A percentile compares a stretch with the other conserved stretches of the same genome.
phyloP scores from a whole-genome alignment of 1,284 basidiomycete genomes.

The Uromyces viciae-fabae region DNA sequence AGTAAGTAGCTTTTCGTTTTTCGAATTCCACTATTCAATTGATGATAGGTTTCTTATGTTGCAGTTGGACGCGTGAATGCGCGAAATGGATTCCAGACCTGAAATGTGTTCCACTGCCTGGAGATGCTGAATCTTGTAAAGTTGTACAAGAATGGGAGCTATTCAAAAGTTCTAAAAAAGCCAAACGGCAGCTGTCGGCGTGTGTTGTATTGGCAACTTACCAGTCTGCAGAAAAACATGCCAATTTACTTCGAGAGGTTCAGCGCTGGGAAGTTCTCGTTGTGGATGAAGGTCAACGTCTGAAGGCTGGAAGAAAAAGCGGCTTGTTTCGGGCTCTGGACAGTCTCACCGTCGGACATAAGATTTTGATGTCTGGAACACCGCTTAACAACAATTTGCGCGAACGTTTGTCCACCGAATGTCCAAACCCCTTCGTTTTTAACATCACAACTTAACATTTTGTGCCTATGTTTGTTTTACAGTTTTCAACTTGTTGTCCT shows the following conservation, averaged over 20 bases:
- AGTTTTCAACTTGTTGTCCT: slow-evolving; percentile 45
- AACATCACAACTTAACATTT: background rate
- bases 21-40: background rate
- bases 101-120: slow-evolving; percentile 74
- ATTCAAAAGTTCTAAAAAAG: slow-evolving; percentile 60
- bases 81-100: slow-evolving; percentile 76
- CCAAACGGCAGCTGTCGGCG: slow-evolving; percentile 49
- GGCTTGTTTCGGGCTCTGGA: slow-evolving; percentile 78
- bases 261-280: slow-evolving; percentile 88
- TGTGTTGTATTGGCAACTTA: slow-evolving; percentile 84
- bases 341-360: slow-evolving; percentile 72
- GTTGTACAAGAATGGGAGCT: slow-evolving; percentile 79
- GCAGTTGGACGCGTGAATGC: slow-evolving; percentile 68
- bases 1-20: slow-evolving; percentile 60
- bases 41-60: background rate
- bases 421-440: background rate
- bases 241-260: slow-evolving; percentile 72
- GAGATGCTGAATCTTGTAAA: slow-evolving; percentile 62
- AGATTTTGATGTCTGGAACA: slow-evolving; percentile 91
- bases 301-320: slow-evolving; percentile 63
- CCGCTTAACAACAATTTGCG: slow-evolving; percentile 94
- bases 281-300: slow-evolving; percentile 82
- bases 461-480: background rate
- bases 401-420: slow-evolving; percentile 58
- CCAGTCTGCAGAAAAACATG: slow-evolving; percentile 60